Base-by-base conservation (phyloP, 768 basidiomycete species). In the Polyporus arcularius region DNA sequence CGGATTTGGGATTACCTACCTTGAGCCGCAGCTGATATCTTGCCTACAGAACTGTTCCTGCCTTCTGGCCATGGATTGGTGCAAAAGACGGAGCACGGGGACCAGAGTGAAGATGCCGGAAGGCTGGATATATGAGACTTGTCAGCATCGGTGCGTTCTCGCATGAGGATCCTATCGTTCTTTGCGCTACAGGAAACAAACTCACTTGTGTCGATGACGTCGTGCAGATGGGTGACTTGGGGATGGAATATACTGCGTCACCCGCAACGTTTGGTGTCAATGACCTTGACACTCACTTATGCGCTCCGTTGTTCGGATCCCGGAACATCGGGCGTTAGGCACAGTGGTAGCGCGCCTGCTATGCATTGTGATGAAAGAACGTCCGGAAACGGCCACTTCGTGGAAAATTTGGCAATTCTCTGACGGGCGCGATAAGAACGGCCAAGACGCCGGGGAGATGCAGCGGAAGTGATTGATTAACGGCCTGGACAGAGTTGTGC, bases 11-110 rank as follows among this genome's bases (percentile, higher is more conserved):
- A 26, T 26, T 26, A 26, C 21, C 21, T 26, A 26, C 21, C 21
- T 26, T 35, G 7, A 35, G 6, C 35, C 35, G 35, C 11, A 35
- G 35, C 35, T 35, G 2, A 53, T 46, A 18, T 51, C 43, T 26
- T 57, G 42, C 47, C 40, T 53, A 38, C 60, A 77, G 74, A 48
- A 71, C 54, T 32, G 71, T 74, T 12, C 76, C 77, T 28, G 68
- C 75, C 35, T 73, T 77, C 59, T 78, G 71, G 71, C 75, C 75
- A 12, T 53, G 39, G 8, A 26, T 51, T 73, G 68, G 70, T 35
- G 21, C 38, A 39, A 57, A 46, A 28, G 55, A n/a, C 45, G 46
- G 18, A 9, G 1, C 35, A 26, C 52, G 38, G 38, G 18, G 14
- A 11, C 9, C 52, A 2, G 16, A 40, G n/a, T 53, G 39, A 49